phyloP scores from a whole-genome alignment of 495 filamentous ascomycete genomes.

The Tuber microsphaerosporum region DNA sequence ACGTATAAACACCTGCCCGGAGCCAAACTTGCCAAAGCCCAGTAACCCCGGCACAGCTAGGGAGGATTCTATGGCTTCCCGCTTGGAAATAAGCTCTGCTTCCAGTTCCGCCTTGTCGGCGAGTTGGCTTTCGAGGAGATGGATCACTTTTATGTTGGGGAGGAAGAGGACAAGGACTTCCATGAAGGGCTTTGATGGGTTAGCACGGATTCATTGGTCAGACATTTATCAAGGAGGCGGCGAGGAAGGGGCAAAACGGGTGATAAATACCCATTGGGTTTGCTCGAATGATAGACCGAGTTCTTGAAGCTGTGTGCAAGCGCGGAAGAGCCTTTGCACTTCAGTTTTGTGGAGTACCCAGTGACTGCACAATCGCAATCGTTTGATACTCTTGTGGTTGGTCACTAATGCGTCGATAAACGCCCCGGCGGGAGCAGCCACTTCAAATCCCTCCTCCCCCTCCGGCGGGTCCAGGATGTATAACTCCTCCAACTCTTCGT shows the following conservation, averaged over 20 bases:
- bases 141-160: constrained; percentile 14
- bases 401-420: constrained; percentile 19
- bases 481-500: constrained; percentile 25
- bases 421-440: not conserved
- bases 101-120: constrained; percentile 9
- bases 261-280: constrained; percentile 26
- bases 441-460: constrained; percentile 3
- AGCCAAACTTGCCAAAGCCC: constrained; percentile 14
- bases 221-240: not conserved
- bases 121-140: constrained; percentile 14
- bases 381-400: constrained; percentile 20
- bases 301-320: constrained; percentile 21
- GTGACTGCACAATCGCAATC: constrained; percentile 12
- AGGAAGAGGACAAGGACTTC: constrained; percentile 27
- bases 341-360: constrained; percentile 17
- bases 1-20: constrained; percentile 7
- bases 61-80: not conserved
- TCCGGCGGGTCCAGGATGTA: constrained; percentile 17
- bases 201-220: not conserved
- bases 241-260: not conserved
- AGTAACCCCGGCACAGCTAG: constrained; percentile 14
- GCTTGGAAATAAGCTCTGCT: constrained; percentile 6
- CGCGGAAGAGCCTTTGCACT: constrained; percentile 19
- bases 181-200: constrained; percentile 14
- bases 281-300: constrained; percentile 22